Evolutionary conservation across 495 filamentous ascomycete species (phyloP), one percentile per base, ranked within the genome.

Genomic region (Parathielavia hyrcaniae): DNA sequence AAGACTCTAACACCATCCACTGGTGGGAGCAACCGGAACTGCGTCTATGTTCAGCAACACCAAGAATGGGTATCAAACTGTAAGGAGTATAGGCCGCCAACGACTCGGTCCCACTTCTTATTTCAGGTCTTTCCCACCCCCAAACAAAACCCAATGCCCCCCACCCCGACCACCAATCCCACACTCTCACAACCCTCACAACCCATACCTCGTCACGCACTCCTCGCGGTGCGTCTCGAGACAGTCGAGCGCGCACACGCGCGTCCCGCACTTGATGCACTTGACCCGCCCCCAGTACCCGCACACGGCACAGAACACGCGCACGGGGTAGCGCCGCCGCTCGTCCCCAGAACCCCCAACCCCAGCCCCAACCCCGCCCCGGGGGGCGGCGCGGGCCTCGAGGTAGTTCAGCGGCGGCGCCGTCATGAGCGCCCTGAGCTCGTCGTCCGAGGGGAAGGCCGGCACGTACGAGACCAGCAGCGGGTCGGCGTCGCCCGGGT

Each of bases 261-360:
- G 71, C 54, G 80, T 76, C 38, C 89, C 89, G 73, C 91, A 96
- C 71, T 84, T 91, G 74, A 86, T 82, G 71, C 91, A 96, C 70
- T 80, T 82, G 32, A 90, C 86, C 61, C 86, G 79, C 1, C 91
- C 91, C 91, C 91, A 96, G 70, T 93, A 95, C 34, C 91, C 91
- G 72, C 91, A 96, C 51, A 91, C 85, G 65, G 87, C 88, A 73
- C 91, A 96, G 66, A 96, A 96, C 26, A 69, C 67, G 51, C 90
- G 77, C 52, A 77, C 73, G n/a, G 88, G 83, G 50, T 81, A 83
- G 53, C 57, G 34, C 16, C 57, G 34, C 16, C 46, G 50, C 52
- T 73, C 63, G 40, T 66, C 70, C 10, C n/a, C n/a, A n/a, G n/a
- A n/a, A n/a, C n/a, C n/a, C n/a, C n/a, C n/a, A n/a, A n/a, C n/a